phyloP scores from a whole-genome alignment of 495 filamentous ascomycete species.

The Penicillium cataractarum region DNA sequence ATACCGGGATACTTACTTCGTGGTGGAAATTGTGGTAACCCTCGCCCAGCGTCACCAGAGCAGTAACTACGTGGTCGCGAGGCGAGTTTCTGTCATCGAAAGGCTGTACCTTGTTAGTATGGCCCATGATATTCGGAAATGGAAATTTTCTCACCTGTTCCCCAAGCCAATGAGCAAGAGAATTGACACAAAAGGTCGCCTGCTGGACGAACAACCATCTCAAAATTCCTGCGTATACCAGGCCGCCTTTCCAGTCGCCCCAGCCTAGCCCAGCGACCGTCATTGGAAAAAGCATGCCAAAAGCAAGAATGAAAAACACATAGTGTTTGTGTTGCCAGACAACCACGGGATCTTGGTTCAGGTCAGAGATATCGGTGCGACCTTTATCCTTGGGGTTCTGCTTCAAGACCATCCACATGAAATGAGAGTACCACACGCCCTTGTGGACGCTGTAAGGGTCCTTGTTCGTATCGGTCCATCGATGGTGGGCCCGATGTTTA shows the following conservation, averaged over 20 bases:
- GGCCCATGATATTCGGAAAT: neutral
- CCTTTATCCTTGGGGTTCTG: conserved; percentile 83
- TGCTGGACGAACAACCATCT: conserved; percentile 93
- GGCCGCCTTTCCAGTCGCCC: conserved; percentile 82
- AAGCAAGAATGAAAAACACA: conserved; percentile 74
- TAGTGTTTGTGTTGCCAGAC: conserved; percentile 88
- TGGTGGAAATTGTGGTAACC: conserved; percentile 98
- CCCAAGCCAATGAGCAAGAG: conserved; percentile 90
- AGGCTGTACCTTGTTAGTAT: conserved; percentile 50
- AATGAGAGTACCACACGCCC: conserved; percentile 86
- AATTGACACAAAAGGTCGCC: conserved; percentile 96
- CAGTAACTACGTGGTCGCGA: conserved; percentile 88
- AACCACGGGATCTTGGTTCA: conserved; percentile 87
- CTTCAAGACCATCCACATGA: conserved; percentile 85
- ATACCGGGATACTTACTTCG: conserved; percentile 36
- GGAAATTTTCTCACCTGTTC: conserved; percentile 53
- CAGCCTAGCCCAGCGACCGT: conserved; percentile 77
- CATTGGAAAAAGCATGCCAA: conserved; percentile 80
- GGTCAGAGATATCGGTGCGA: conserved; percentile 87
- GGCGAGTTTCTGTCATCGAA: conserved; percentile 95
- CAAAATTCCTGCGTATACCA: conserved; percentile 86
- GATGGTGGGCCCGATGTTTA: conserved; percentile 89
- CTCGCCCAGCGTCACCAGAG: conserved; percentile 86
- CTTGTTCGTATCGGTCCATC: conserved; percentile 94
- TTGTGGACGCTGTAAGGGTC: conserved; percentile 95